These are phyloP conservation scores for Kalmusia sp. DNA, from an alignment of 2,329 filamentous ascomycete species.

Conservation along the genomic window DNA sequence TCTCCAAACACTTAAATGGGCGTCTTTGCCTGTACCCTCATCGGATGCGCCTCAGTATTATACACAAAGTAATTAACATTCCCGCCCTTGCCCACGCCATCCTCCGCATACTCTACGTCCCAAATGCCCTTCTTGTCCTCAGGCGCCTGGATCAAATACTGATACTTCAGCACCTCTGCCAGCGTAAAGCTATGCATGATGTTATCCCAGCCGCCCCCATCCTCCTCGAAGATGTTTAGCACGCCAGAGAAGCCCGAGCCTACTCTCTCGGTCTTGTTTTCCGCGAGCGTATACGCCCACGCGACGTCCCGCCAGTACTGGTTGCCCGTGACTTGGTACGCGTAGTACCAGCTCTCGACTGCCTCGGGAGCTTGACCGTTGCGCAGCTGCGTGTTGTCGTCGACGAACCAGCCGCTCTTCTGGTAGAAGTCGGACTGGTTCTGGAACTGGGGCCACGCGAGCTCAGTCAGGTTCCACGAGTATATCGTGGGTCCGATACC, in stretches of 20 bases:
- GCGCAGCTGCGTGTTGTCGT: conserved; percentile 15
- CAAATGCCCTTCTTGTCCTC: conserved; percentile 50
- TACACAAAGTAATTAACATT: conserved; percentile 28
- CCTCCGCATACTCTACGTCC: conserved; percentile 57
- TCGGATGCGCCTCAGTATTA: conserved; percentile 41
- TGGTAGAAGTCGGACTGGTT: conserved; percentile 20
- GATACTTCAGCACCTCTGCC: conserved; percentile 83
- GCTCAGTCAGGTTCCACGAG: conserved; percentile 29
- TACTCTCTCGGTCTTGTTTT: conserved; percentile 67
- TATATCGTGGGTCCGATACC: conserved; percentile 37
- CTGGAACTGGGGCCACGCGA: conserved; percentile 11
- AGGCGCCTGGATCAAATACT: conserved; percentile 70
- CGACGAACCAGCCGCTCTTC: conserved; percentile 22
- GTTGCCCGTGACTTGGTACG: conserved; percentile 77
- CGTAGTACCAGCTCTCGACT: conserved; percentile 68
- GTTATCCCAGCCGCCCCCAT: conserved; percentile 67
- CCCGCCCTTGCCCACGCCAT: conserved; percentile 19
- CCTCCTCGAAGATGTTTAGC: conserved; percentile 65
- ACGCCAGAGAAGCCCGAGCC: conserved; percentile 71
- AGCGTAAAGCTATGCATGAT: conserved; percentile 85
- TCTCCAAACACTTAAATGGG: conserved; percentile 9
- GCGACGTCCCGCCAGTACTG: conserved; percentile 38
- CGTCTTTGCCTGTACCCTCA: conserved; percentile 19
- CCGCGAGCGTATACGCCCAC: conserved; percentile 61
- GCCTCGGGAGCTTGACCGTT: conserved; percentile 29